Evolutionary conservation across 2,329 filamentous ascomycete species (phyloP), one percentile per base, ranked within the genome.

Genomic region (Colletotrichum theobromicola): DNA sequence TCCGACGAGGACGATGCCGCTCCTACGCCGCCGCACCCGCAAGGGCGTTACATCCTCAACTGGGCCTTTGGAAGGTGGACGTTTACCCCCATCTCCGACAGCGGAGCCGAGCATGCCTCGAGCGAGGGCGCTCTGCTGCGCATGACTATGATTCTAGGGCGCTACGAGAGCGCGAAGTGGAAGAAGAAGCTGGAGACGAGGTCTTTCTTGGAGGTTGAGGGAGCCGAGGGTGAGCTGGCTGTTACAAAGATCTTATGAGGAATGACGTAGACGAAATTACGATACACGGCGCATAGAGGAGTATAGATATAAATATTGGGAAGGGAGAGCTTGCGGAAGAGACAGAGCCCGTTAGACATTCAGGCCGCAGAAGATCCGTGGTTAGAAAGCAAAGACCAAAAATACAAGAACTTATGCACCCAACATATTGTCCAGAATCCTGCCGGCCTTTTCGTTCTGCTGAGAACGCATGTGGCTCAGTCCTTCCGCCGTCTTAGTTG

Each of bases 51-150:
- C 81, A 98, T 99, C 58, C 89, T 99, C 74, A 99, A 99, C 83
- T 99, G 97, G 97, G 97, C 97, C 0, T 99, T 99, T 85, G 95
- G 95, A 1, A 90, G 97, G 34, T 99, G 97, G 96, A 98, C 92
- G 0, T 98, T 96, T 81, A 97, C 95, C 2, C 88, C 90, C 6
- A 80, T 89, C 5, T 80, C 82, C 0, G 81, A 82, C 9, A 80
- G 81, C 2, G 80, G 81, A 2, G 81, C 80, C 12, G 89, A 93
- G 82, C 89, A 92, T 80, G 82, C 87, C 77, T 88, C 91, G 42
- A 90, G 90, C 79, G 84, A 87, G 42, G 86, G 93, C 61, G 83
- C 88, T 2, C 84, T 88, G 18, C 82, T 95, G 77, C 88, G 94
- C 67, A 93, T 96, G 91, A 96, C 94, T 0, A 87, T 96, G 73